Percentiles rank a stretch among this genome's conserved stretches.
Conservation (phyloP, 2,329 filamentous ascomycete genomes). For the Aspergillus tubingensis region DNA sequence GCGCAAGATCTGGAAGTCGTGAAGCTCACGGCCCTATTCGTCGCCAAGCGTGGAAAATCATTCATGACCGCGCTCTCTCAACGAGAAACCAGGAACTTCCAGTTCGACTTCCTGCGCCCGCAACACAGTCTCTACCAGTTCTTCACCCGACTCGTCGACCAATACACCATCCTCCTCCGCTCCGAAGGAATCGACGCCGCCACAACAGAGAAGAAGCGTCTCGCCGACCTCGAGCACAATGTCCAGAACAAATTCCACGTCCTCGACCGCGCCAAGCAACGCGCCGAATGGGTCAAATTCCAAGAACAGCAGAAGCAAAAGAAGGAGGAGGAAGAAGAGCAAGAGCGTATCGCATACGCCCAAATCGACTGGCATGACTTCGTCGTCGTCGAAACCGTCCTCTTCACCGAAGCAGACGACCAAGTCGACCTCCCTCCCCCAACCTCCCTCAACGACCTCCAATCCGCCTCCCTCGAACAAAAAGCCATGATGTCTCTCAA, state of each 20-base stretch:
- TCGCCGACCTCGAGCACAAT: constrained; percentile 73
- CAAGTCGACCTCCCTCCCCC: constrained; percentile 83
- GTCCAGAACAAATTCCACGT: constrained; percentile 77
- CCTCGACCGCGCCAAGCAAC: constrained; percentile 76
- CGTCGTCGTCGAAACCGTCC: constrained; percentile 89
- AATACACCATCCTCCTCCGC: constrained; percentile 80
- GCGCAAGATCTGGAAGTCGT: constrained; percentile 81
- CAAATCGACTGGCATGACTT: constrained; percentile 99
- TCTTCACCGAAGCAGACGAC: constrained; percentile 88
- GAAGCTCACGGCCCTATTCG: constrained; percentile 81
- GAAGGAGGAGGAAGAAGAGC: constrained; percentile 83
- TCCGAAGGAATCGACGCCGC: constrained; percentile 68
- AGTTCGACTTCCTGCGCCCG: constrained; percentile 93
- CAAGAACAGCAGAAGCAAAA: constrained; percentile 83
- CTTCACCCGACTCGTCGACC: constrained; percentile 88
- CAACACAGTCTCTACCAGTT: constrained; percentile 97
- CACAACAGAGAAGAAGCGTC: constrained; percentile 70
- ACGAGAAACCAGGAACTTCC: constrained; percentile 83
- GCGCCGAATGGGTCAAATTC: constrained; percentile 83
- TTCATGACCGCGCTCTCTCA: constrained; percentile 91
- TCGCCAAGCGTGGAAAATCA: constrained; percentile 86
- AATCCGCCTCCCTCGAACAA: constrained; percentile 92
- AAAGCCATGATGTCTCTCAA: constrained; percentile 87
- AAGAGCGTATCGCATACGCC: constrained; percentile 74
- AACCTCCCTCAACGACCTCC: constrained; percentile 84